Evolutionary conservation across 371 early-diverging fungal species (phyloP), one percentile per base, ranked within the genome.

Genomic region (Mucor sp.): DNA sequence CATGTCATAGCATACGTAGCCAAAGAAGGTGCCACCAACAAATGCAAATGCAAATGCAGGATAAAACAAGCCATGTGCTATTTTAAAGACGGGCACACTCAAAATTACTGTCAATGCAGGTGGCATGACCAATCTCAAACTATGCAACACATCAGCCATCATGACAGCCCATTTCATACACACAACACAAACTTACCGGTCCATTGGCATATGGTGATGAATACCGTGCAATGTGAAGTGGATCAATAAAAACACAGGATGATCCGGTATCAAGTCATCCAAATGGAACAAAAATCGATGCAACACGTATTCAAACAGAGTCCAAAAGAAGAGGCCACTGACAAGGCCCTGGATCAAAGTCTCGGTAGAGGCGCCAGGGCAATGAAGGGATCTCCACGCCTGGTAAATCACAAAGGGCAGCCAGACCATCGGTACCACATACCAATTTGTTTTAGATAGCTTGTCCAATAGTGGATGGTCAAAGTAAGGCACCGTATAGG

Each of bases 201-300:
- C 98, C 96, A 97, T 97, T 6, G 98, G 98, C 74, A 97, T 78
- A 75, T 89, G 95, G 78, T 97, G 98, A 80, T 97, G 98, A 50
- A 97, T 92, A 39, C 98, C 98, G 71, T 97, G 98, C n/a, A 96
- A 75, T 68, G 93, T 74, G 62, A 97, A 97, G 71, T 97, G 98
- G 0, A 86, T 63, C 17, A 88, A 62, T 48, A 95, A 76, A 5
- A 90, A 88, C 7, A 86, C 61, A 8, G 88, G 90, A 66, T 92
- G 87, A 77, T 97, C 95, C 9, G 98, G 98, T 59, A 98, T 66
- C 21, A 87, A 69, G 8, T 89, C 88, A 74, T 97, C 98, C 32
- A 97, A 65, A 78, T 97, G 97, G 83, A 97, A 97, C 50, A 96
- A 68, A 76, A 95, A 97, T 7, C 98, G 86, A 76, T 97, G 98